phyloP scores from a whole-genome alignment of 495 filamentous ascomycete species.

The Thermothielavioides terrestris region DNA sequence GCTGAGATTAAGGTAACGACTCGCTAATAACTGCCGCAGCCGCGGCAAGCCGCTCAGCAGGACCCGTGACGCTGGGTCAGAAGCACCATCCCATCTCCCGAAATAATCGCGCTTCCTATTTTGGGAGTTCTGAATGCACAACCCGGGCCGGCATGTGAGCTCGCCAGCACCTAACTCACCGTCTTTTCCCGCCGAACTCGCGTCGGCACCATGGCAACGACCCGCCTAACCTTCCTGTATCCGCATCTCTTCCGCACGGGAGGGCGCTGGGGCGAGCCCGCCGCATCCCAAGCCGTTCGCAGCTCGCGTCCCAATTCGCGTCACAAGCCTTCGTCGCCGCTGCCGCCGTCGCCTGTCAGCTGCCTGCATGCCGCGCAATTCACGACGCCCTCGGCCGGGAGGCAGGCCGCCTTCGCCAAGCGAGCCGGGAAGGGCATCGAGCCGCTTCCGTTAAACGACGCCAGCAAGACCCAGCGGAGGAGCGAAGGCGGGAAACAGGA shows the following conservation, averaged over 20 bases:
- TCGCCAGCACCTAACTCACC: neutral
- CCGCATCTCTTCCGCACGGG: constrained; percentile 52
- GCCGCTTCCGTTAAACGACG: constrained; percentile 26
- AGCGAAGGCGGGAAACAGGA: neutral
- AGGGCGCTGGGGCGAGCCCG: constrained; percentile 31
- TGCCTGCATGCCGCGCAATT: constrained; percentile 25
- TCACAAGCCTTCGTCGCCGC: constrained; percentile 17
- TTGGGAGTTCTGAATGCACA: no score
- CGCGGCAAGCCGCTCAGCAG: neutral
- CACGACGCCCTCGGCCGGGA: constrained; percentile 23
- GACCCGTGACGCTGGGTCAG: no score
- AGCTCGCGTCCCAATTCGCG: constrained; percentile 13
- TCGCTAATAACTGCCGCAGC: neutral
- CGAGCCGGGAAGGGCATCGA: constrained; percentile 61
- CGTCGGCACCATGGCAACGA: constrained; percentile 49
- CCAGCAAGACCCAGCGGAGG: neutral
- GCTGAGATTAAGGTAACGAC: neutral
- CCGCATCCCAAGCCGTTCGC: constrained; percentile 13
- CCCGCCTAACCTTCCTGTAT: constrained; percentile 65
- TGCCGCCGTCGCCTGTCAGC: neutral
- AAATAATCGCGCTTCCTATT: constrained; percentile 1
- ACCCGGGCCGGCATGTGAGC: constrained; percentile 5
- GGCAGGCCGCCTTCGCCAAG: constrained; percentile 31
- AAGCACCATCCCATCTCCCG: constrained; percentile 6
- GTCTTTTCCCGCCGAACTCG: neutral